phyloP scores from a whole-genome alignment of 2,329 filamentous ascomycete genomes.

The Fusarium annulatum region DNA sequence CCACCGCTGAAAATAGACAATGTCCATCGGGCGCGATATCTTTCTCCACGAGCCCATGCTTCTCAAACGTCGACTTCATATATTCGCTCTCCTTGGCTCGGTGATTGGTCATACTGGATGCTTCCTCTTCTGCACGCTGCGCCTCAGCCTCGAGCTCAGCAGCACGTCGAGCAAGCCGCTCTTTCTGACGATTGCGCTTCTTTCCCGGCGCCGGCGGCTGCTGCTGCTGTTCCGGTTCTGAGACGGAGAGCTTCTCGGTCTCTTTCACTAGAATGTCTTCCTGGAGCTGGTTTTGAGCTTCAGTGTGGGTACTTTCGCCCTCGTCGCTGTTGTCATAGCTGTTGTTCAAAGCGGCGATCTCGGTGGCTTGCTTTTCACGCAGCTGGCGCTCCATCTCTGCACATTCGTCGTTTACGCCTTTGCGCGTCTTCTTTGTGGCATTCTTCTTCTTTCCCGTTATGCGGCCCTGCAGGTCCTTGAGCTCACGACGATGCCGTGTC shows the following conservation, averaged over 20 bases:
- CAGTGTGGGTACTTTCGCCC: constrained; percentile 12
- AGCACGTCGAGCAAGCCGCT: constrained; percentile 86
- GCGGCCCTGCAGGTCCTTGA: constrained; percentile 83
- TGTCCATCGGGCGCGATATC: constrained; percentile 92
- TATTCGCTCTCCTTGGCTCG: constrained; percentile 74
- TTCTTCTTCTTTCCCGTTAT: constrained; percentile 97
- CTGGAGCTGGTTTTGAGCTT: not conserved
- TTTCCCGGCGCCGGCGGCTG: constrained; percentile 55
- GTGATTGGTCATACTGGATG: constrained; percentile 77
- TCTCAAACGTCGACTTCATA: constrained; percentile 75
- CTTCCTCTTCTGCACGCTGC: constrained; percentile 78
- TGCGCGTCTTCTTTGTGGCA: constrained; percentile 87
- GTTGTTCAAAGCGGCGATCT: constrained; percentile 60
- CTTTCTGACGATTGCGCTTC: constrained; percentile 92
- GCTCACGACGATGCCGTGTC: constrained; percentile 86
- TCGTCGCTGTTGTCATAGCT: constrained; percentile 32
- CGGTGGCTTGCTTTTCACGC: constrained; percentile 73
- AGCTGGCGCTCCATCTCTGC: constrained; percentile 74
- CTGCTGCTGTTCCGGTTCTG: constrained; percentile 9
- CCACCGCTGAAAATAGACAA: constrained; percentile 92
- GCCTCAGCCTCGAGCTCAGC: constrained; percentile 82
- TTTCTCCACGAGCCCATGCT: constrained; percentile 75
- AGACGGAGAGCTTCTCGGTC: constrained; percentile 39
- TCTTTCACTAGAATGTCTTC: constrained; percentile 34
- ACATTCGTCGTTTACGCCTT: constrained; percentile 81